phyloP scores from a whole-genome alignment of 2,329 filamentous ascomycete species.

The Dothideomycetes sp. region DNA sequence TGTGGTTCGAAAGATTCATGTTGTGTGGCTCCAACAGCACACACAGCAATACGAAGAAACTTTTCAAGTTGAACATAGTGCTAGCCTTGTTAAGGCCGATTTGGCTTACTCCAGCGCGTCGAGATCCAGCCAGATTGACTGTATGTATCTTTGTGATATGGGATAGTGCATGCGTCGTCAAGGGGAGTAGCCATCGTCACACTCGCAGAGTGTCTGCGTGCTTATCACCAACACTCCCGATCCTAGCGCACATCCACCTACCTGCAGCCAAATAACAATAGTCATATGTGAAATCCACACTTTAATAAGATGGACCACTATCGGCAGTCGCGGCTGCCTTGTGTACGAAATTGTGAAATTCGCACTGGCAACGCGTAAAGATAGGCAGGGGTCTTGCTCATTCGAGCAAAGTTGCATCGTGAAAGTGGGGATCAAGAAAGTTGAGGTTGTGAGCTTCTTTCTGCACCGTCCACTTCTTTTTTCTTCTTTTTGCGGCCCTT shows the following conservation, averaged over 20 bases:
- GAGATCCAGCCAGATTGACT: no score
- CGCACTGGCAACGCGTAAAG: constrained; percentile 10
- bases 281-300: no score
- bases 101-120: no score
- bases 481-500: constrained; percentile 8
- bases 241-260: constrained; percentile 2
- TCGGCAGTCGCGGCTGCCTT: constrained; percentile 6
- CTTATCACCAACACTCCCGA: constrained; percentile 4
- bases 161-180: no score
- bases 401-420: constrained; percentile 11
- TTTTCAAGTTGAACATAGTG: no score
- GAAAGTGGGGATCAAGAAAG: constrained; percentile 11
- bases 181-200: constrained; percentile 1
- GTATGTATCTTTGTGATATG: no score
- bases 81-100: no score
- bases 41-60: no score
- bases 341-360: not conserved
- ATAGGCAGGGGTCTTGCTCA: constrained; percentile 14
- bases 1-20: no score
- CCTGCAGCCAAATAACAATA: constrained; percentile 3
- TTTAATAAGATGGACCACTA: constrained; percentile 2
- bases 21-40: no score
- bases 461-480: constrained; percentile 12
- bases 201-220: constrained; percentile 8
- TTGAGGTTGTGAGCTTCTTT: constrained; percentile 7